Conservation (phyloP, 805 yeast species). For the Sporopachydermia lactativora region DNA sequence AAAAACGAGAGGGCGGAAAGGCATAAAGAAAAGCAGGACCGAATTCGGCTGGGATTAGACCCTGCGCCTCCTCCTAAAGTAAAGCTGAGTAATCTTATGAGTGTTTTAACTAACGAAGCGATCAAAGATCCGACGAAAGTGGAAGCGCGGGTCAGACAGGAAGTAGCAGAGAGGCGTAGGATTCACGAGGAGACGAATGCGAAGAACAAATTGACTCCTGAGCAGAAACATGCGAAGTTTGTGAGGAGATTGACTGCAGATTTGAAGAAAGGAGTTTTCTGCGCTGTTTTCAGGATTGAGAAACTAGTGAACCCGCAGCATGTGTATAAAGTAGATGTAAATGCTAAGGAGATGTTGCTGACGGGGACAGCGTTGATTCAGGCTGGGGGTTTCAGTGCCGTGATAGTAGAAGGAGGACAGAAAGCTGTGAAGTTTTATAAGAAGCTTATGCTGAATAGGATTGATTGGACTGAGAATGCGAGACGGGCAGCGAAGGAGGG, state of each 20-base stretch:
- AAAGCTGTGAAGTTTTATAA: conserved; percentile 49
- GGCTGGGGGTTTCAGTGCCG: conserved; percentile 29
- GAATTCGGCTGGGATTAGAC: conserved; percentile 65
- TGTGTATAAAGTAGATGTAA: conserved; percentile 59
- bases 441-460: conserved; percentile 43
- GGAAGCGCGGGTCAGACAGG: conserved; percentile 55
- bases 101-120: conserved; percentile 72
- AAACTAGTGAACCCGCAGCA: conserved; percentile 50
- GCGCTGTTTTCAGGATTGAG: conserved; percentile 45
- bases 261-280: conserved; percentile 33
- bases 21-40: conserved; percentile 61
- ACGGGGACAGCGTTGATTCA: conserved; percentile 36
- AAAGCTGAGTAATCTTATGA: conserved; percentile 72
- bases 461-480: conserved; percentile 50
- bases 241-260: conserved; percentile 33
- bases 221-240: conserved; percentile 38
- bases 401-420: conserved; percentile 65
- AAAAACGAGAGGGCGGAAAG: conserved; percentile 49
- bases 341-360: conserved; percentile 60
- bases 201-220: conserved; percentile 45
- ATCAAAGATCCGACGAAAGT: conserved; percentile 81
- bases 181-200: conserved; percentile 50
- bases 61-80: conserved; percentile 88
- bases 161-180: conserved; percentile 46
- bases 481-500: conserved; percentile 11